Percentiles rank a stretch among this genome's conserved stretches.
phyloP scores from a whole-genome alignment of 495 filamentous ascomycete genomes.

The Bacidia rubella region DNA sequence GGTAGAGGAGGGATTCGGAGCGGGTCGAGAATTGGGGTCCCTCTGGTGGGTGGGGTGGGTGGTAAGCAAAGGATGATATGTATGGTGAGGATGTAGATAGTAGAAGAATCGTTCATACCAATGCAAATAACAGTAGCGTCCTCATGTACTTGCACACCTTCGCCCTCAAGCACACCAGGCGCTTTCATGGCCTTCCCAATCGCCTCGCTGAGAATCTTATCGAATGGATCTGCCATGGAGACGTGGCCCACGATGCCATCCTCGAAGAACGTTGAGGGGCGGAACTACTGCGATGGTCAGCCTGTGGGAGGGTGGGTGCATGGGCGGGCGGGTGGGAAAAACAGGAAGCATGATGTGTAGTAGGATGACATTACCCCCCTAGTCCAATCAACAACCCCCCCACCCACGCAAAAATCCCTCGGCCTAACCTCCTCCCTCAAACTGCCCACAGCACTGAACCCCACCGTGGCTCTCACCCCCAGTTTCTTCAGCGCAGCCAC shows the following conservation, averaged over 20 bases:
- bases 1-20: conserved; percentile 88
- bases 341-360: no score
- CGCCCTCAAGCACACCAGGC: conserved; percentile 57
- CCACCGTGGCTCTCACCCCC: conserved; percentile 79
- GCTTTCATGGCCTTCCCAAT: conserved; percentile 34
- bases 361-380: conserved; percentile 52
- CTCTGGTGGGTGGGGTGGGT: no score
- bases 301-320: no score
- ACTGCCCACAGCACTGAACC: conserved; percentile 90
- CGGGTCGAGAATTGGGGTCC: conserved; percentile 96
- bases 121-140: conserved; percentile 79
- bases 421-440: conserved; percentile 84
- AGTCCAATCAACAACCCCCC: conserved; percentile 95
- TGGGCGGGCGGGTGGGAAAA: no score
- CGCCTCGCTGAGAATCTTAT: conserved; percentile 56
- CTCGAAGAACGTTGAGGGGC: conserved; percentile 94
- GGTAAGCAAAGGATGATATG: no score
- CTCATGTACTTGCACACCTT: conserved; percentile 65
- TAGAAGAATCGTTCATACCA: conserved; percentile 36
- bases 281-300: conserved; percentile 24
- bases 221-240: conserved; percentile 91
- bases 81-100: not conserved
- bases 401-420: conserved; percentile 88
- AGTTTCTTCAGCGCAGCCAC: conserved; percentile 83
- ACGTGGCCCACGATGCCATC: conserved; percentile 87